Evolutionary conservation across 2,329 filamentous ascomycete genomes (phyloP).

Genomic region (Paraphaeosphaeria sporulosa): DNA sequence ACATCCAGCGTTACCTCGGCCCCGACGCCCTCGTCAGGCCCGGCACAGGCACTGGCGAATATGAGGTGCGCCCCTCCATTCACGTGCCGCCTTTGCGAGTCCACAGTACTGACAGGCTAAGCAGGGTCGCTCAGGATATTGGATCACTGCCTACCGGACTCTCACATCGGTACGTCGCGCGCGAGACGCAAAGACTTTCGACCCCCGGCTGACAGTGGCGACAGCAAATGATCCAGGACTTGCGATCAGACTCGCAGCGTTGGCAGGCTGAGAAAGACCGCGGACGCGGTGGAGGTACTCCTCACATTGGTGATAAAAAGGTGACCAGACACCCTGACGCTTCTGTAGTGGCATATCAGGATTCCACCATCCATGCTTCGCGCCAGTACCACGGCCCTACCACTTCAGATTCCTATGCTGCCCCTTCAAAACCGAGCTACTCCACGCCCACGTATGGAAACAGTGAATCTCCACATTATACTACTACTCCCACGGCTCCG

Average conservation of each 20-base stretch:
- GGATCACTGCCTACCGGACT: slow-evolving; percentile 60
- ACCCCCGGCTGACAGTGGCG: slow-evolving; percentile 27
- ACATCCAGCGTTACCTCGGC: slow-evolving; percentile 61
- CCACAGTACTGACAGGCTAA: slow-evolving; percentile 25
- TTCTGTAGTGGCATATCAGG: slow-evolving; percentile 53
- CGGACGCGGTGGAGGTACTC: slow-evolving; percentile 50
- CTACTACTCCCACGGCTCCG: slow-evolving; percentile 37
- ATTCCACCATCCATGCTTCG: slow-evolving; percentile 53
- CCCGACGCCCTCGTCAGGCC: slow-evolving; percentile 60
- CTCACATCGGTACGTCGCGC: slow-evolving; percentile 55
- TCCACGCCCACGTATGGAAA: slow-evolving; percentile 26
- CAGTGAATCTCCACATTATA: slow-evolving; percentile 42
- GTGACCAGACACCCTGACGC: slow-evolving; percentile 56
- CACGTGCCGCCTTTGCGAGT: slow-evolving; percentile 9
- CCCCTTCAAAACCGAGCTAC: slow-evolving; percentile 31
- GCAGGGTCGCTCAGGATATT: slow-evolving; percentile 57
- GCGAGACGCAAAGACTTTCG: not conserved
- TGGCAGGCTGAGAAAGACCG: slow-evolving; percentile 50
- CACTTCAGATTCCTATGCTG: slow-evolving; percentile 33
- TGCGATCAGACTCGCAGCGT: slow-evolving; percentile 57
- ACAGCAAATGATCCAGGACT: slow-evolving; percentile 59
- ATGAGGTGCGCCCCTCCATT: slow-evolving; percentile 50
- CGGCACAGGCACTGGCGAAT: slow-evolving; percentile 54
- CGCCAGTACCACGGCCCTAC: slow-evolving; percentile 51
- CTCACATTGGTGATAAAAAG: slow-evolving; percentile 49